Evolutionary conservation across 257 asterid genomes (phyloP).

Genomic region (Misopates orontium): DNA sequence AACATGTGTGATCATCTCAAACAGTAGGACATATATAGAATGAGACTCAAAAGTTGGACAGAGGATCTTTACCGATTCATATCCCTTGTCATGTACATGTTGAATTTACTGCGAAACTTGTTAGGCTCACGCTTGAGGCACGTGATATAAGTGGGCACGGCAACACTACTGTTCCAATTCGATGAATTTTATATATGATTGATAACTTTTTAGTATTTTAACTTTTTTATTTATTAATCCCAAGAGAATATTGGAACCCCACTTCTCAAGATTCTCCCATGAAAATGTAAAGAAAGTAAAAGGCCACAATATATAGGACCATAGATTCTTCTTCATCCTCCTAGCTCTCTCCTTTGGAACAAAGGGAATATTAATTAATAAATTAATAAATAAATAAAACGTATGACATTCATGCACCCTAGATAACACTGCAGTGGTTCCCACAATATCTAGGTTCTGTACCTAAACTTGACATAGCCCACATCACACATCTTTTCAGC

Average conservation of each 20-base stretch:
- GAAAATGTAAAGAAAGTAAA: neutral
- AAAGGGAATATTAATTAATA: neutral
- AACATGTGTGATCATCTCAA: no score
- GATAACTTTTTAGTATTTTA: neutral
- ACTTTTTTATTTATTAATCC: conserved; percentile 5
- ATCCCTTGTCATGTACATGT: no score
- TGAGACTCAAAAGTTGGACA: no score
- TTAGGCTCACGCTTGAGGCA: neutral
- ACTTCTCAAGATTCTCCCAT: conserved; percentile 35
- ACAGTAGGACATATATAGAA: no score
- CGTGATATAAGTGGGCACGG: conserved; percentile 32
- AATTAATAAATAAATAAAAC: no score
- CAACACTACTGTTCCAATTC: neutral
- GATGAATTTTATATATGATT: neutral
- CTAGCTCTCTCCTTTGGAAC: neutral
- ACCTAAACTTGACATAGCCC: conserved; percentile 37
- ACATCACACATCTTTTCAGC: conserved; percentile 39
- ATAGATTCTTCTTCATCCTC: conserved; percentile 31
- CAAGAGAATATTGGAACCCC: conserved; percentile 29
- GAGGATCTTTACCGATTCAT: no score
- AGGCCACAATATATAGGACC: conserved; percentile 8
- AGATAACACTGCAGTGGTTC: conserved; percentile 34
- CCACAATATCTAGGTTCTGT: conserved; percentile 65
- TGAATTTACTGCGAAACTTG: no score
- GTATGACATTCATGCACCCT: conserved; percentile 31